Evolutionary conservation across 257 asterid species (phyloP).

Genomic region (Gentiana dahurica): DNA sequence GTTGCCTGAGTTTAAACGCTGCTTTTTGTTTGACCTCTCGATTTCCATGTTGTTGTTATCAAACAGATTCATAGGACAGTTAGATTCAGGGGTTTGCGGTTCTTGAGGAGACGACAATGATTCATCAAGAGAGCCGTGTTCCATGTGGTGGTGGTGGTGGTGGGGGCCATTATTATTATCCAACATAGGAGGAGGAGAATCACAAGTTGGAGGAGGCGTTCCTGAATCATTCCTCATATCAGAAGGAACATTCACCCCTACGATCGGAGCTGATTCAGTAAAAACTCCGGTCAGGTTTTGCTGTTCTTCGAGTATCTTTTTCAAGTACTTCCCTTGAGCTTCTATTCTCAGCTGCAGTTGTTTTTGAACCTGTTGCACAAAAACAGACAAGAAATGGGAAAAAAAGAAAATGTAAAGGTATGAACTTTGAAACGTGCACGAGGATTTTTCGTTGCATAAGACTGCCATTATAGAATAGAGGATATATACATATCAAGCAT

Average conservation of each 20-base stretch:
- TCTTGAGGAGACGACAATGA: conserved; percentile 72
- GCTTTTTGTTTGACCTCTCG: conserved; percentile 49
- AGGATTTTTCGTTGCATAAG: no score
- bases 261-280: conserved; percentile 40
- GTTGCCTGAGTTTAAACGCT: conserved; percentile 24
- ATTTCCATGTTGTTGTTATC: conserved; percentile 28
- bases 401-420: no score
- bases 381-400: no score
- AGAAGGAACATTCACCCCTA: conserved; percentile 35
- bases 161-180: conserved; percentile 25
- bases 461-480: no score
- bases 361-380: conserved; percentile 69
- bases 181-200: conserved; percentile 27
- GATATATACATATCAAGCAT: neutral
- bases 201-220: conserved; percentile 80
- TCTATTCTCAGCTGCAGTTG: conserved; percentile 89
- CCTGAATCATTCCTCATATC: conserved; percentile 56
- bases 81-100: conserved; percentile 83
- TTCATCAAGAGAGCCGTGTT: conserved; percentile 49
- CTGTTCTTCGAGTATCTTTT: conserved; percentile 94
- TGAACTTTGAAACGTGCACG: no score
- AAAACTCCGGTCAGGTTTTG: conserved; percentile 72
- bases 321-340: conserved; percentile 95
- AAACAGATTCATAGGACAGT: conserved; percentile 26
- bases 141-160: conserved; percentile 2